Base-by-base conservation (phyloP, 176 grass and related monocot species). In the Paspalum notatum region DNA sequence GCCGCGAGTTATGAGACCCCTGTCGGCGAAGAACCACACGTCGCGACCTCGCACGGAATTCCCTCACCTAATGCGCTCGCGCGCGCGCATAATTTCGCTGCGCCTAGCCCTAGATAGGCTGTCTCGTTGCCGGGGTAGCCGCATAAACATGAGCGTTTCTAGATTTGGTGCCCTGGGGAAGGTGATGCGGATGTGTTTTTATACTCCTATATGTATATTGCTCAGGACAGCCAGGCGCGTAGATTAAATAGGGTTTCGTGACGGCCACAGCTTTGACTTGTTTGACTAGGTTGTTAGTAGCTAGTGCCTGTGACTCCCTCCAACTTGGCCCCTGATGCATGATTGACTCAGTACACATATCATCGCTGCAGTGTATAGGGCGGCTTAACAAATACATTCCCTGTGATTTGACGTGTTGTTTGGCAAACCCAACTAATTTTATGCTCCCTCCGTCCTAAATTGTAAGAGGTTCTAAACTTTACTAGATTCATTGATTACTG, bases 1-100 rank as follows among this genome's bases (percentile, higher is more conserved):
- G 72, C 71, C 76, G 70, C 74, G 86, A 79, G 86, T 68, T 51
- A 58, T 72, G 83, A 85, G 83, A 59, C 65, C 44, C 66, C 2
- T 85, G 87, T 82, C 87, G 87, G 87, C 78, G 64, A 89, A 82
- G 66, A 85, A 85, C 72, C 73, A 58, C 78, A 82, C 72, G 53
- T 64, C 46, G 56, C 56, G 65, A 81, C 78, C 71, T 11, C 22
- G 83, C 66, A 85, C 87, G 83, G 87, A 89, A 89, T 85, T 89
- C 78, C 78, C 83, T 89, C 83, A 85, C 78, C 87, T 85, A 85
- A 89, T 82, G 65, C 60, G 57, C 38, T 47, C 46, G 55, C n/a
- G 64, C 68, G 57, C 46, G 58, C 47, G 55, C 46, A 55, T 67
- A 80, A 80, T 74, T 41, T 72, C 63, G 32, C 69, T 52, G 48